These are phyloP conservation scores for Alliaria petiolata DNA, from an alignment of 345 rosid genomes.

Conservation along the genomic window DNA sequence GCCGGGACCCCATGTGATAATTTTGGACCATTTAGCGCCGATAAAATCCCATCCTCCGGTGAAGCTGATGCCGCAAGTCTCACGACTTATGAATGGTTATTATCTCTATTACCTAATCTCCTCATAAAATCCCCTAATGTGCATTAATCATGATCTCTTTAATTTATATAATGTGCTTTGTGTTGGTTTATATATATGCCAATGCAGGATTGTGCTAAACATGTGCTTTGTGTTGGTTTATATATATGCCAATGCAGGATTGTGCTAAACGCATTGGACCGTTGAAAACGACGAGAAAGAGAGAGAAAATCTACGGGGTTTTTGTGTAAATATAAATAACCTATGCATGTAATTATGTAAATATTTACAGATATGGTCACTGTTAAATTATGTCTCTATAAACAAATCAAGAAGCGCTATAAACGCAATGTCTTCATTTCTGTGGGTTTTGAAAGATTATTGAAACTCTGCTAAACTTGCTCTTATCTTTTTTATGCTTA, in stretches of 20 bases:
- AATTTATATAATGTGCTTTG: background rate
- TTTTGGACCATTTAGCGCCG: constrained; percentile 30
- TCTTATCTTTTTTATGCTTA: background rate
- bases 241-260: constrained; percentile 44
- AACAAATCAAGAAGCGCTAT: background rate
- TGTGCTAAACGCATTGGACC: constrained; percentile 69
- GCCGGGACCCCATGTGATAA: constrained; percentile 58
- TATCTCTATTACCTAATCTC: background rate
- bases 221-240: no score
- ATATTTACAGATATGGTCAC: constrained; percentile 26
- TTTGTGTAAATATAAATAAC: constrained; percentile 22
- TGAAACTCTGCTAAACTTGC: background rate
- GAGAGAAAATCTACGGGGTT: background rate
- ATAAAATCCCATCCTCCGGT: constrained; percentile 32
- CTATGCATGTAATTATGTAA: constrained; percentile 24
- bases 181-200: background rate
- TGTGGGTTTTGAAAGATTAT: background rate
- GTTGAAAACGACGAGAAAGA: constrained; percentile 34
- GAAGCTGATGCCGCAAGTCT: constrained; percentile 52
- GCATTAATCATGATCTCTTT: background rate
- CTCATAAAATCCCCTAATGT: background rate
- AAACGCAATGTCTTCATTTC: background rate
- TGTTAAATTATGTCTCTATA: constrained; percentile 15
- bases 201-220: constrained; percentile 61
- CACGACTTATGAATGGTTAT: constrained; percentile 61